Percentiles rank a stretch among this genome's conserved stretches.
Evolutionary conservation across 352 stramenopile species (phyloP).

Genomic region (Phytophthora crassamura): DNA sequence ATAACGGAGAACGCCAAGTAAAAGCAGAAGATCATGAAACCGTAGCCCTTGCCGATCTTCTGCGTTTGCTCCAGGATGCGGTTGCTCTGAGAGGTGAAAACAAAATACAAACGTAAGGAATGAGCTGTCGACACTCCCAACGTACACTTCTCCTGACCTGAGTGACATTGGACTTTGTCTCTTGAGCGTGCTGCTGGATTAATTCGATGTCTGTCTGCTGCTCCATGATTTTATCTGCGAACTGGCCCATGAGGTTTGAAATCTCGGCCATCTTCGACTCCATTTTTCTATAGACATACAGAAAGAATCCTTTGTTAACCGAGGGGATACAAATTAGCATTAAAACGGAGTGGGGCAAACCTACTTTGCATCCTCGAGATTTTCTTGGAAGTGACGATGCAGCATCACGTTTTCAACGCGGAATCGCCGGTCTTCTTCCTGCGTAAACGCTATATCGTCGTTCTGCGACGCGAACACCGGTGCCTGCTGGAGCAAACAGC

Average conservation of each 20-base stretch:
- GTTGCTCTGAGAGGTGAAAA: constrained; percentile 58
- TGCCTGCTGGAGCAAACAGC: constrained; percentile 16
- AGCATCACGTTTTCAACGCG: constrained; percentile 77
- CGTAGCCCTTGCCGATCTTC: constrained; percentile 77
- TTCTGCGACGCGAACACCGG: constrained; percentile 51
- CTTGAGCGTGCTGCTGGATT: constrained; percentile 74
- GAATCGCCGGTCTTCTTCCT: constrained; percentile 69
- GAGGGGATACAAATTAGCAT: background rate
- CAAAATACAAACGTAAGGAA: constrained; percentile 1
- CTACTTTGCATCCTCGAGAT: constrained; percentile 86
- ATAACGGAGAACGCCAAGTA: constrained; percentile 77
- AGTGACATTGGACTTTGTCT: constrained; percentile 76
- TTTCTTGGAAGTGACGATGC: constrained; percentile 87
- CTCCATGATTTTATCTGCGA: constrained; percentile 86
- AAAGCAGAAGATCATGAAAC: constrained; percentile 90
- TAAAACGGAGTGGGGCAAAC: constrained; percentile 1
- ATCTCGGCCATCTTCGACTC: constrained; percentile 89
- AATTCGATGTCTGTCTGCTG: constrained; percentile 82
- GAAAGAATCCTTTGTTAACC: background rate
- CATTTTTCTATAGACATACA: constrained; percentile 59
- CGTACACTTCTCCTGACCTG: constrained; percentile 44
- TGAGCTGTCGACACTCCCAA: background rate
- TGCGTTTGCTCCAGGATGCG: constrained; percentile 78
- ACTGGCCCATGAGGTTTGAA: constrained; percentile 86
- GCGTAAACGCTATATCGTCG: constrained; percentile 64